Base-by-base conservation (phyloP, 345 rosid genomes). In the Acer saccharum region DNA sequence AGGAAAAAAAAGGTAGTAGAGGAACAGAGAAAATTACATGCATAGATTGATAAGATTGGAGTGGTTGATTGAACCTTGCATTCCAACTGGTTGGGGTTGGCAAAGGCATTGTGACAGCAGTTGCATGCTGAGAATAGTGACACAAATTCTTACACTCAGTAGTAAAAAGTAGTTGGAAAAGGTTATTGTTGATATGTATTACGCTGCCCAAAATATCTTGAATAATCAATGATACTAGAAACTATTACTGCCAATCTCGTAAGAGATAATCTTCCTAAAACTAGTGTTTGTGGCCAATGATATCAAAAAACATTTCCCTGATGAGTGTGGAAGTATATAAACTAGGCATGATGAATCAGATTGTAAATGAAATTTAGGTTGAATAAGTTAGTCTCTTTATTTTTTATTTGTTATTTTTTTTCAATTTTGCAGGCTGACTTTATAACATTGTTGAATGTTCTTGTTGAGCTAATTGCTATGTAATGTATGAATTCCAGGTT, bases 401-500 rank as follows among this genome's bases (percentile, higher is more conserved):
- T 35, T 35, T 35, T 35, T 35, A 32, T 13, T 44, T 39, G 1
- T 23, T 23, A 4, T 35, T 35, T 14, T 43, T 43, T 43, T 43
- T 43, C 46, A 9, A 44, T 62, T 17, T 62, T 63, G 29, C 4
- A 25, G 23, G 6, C n/a, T 13, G 12, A 43, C 50, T 48, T 74
- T n/a, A 50, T n/a, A 6, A 43, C 63, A 27, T 65, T n/a, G 48
- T 25, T 18, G 13, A 13, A 65, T 65, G 62, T 16, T 68, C 68
- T 73, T 41, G 32, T 71, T 62, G 62, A 7, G 58, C 62, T 52
- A 7, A 67, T 39, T 44, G 29, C 8, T 25, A 18, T 58, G 7
- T 67, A 29, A 39, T 10, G 50, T 23, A 44, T 46, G 50, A 73
- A 65, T 77, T 48, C 55, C 84, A 93, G 99, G 69, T 95, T 55